Evolutionary conservation across 129 eudicot genomes (phyloP).

Genomic region (Heracleum sosnowskyi): DNA sequence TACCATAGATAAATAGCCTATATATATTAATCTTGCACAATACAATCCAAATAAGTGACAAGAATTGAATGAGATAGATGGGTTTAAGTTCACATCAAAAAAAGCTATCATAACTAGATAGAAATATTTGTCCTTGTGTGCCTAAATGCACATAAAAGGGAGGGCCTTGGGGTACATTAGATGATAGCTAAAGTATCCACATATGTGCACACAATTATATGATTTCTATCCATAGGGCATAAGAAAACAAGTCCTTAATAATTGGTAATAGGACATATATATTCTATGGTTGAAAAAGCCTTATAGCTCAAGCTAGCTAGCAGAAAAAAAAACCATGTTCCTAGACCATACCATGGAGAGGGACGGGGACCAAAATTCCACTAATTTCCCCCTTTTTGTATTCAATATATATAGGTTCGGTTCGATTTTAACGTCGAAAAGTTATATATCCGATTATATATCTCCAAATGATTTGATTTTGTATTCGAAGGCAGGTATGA

Average conservation of each 20-base stretch:
- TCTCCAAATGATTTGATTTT: background rate
- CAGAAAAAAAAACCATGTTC: constrained; percentile 13
- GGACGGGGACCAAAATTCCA: constrained; percentile 35
- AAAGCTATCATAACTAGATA: background rate
- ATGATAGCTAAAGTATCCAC: background rate
- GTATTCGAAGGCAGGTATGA: background rate
- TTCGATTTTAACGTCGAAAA: background rate
- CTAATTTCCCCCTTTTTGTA: constrained; percentile 2
- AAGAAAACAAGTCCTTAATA: background rate
- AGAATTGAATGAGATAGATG: background rate
- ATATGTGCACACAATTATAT: background rate
- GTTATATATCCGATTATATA: background rate
- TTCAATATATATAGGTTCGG: background rate
- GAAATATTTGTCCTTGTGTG: background rate
- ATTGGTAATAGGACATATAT: background rate
- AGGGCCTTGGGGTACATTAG: too few species aligned
- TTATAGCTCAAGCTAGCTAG: constrained; percentile 20
- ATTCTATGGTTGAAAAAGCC: constrained; percentile 20
- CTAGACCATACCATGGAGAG: constrained; percentile 9
- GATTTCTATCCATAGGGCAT: constrained; percentile 2
- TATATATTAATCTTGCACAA: background rate
- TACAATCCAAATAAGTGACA: background rate
- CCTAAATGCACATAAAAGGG: background rate
- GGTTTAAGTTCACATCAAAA: constrained; percentile 1
- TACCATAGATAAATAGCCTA: background rate